Evolutionary conservation across 1,284 basidiomycete species (phyloP).

Genomic region (Meira miltonrushii): DNA sequence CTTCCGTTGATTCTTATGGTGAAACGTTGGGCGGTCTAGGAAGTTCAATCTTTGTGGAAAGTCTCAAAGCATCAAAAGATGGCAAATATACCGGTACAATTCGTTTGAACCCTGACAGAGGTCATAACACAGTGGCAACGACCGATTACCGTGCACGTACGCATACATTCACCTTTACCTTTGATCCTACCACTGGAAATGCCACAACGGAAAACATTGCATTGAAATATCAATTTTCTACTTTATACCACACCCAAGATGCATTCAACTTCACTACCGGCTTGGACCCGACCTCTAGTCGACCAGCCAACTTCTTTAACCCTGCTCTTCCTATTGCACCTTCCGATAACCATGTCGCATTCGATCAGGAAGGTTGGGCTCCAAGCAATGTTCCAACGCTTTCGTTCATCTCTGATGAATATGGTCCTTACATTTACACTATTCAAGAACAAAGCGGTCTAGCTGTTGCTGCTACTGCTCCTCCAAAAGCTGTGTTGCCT

Average conservation of each 20-base stretch:
- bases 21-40: constrained; percentile 53
- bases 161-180: constrained; percentile 60
- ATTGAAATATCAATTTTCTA: constrained; percentile 60
- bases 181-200: constrained; percentile 59
- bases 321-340: constrained; percentile 31
- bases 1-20: constrained; percentile 38
- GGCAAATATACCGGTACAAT: constrained; percentile 56
- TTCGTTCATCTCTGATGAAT: constrained; percentile 64
- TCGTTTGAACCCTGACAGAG: constrained; percentile 60
- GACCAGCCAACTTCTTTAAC: constrained; percentile 51
- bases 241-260: constrained; percentile 57
- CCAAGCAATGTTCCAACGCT: constrained; percentile 59
- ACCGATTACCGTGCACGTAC: constrained; percentile 63
- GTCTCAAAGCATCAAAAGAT: constrained; percentile 17
- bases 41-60: constrained; percentile 23
- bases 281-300: constrained; percentile 60
- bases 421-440: constrained; percentile 66
- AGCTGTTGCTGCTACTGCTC: constrained; percentile 62
- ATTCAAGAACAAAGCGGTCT: constrained; percentile 56
- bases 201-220: constrained; percentile 60
- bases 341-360: constrained; percentile 57
- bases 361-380: constrained; percentile 65
- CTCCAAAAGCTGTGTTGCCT: constrained; percentile 61
- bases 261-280: constrained; percentile 59
- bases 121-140: constrained; percentile 56